These are phyloP conservation scores for Bacidia rubella DNA, from an alignment of 495 filamentous ascomycete genomes.

Conservation along the genomic window DNA sequence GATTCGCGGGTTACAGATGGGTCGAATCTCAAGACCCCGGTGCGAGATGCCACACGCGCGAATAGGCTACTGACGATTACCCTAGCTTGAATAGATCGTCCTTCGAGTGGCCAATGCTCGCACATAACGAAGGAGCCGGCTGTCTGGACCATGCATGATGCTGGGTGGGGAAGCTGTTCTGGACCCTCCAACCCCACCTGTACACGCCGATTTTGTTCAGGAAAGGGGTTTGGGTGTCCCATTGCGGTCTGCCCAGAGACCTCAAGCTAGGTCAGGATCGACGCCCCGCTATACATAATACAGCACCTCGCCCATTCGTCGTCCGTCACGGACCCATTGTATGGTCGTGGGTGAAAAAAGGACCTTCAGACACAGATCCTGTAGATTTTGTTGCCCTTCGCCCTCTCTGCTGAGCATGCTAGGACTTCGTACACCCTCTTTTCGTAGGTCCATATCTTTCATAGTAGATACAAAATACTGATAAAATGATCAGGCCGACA, in stretches of 20 bases:
- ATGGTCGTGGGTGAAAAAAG: background rate
- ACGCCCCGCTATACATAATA: background rate
- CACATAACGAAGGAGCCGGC: background rate
- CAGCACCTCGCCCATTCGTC: background rate
- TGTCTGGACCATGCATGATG: background rate
- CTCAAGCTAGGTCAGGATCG: background rate
- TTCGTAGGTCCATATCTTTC: background rate
- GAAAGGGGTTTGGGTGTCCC: background rate
- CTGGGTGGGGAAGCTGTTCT: background rate
- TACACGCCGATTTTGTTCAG: background rate
- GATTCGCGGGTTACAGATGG: background rate
- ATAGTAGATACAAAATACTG: background rate
- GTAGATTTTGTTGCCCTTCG: background rate
- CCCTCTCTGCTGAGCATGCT: background rate
- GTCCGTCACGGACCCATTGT: background rate
- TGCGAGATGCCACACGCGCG: too few species aligned
- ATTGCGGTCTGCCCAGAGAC: background rate
- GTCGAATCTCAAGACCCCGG: too few species aligned
- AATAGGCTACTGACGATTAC: too few species aligned
- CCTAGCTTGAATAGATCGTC: too few species aligned
- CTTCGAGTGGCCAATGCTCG: too few species aligned
- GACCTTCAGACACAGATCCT: background rate
- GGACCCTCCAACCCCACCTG: background rate
- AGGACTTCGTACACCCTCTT: slow-evolving; percentile 2
- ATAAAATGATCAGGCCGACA: background rate